Base-by-base conservation (phyloP, 345 rosid genomes). In the Trapa bicornis region DNA sequence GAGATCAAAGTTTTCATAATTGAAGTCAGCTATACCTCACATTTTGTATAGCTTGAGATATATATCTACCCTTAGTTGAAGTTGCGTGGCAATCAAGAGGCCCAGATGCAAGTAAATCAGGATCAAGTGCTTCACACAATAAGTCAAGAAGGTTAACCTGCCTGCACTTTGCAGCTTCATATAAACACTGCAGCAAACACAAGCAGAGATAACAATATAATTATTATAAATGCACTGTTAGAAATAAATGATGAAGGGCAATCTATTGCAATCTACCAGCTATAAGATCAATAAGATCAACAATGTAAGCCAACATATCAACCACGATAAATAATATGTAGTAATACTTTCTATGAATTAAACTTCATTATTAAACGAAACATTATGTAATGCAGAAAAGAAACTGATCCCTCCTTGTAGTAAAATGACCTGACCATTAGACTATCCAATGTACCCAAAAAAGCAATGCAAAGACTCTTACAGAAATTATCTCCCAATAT, bases 41-140 rank as follows among this genome's bases (percentile, higher is more conserved):
- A 73, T 76, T 89, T 71, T 65, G 73, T 54, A 94, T 60, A 62
- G 79, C 86, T 65, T 72, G 82, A 66, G 69, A 39, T 65, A 91
- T 82, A 63, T 75, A 73, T 74, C 78, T 75, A 22, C 69, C 78
- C 70, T 72, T 78, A 65, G 22, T 64, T 42, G 47, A 54, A 67
- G 73, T 50, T 70, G 71, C 71, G 61, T 48, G 72, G 75, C 74
- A 60, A 45, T 39, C 69, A 50, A 75, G 69, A 67, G 60, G 75
- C 76, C 73, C 76, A 66, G 74, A 70, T 70, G 72, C 76, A 66
- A 67, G 79, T 42, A 80, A 77, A 61, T 82, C 84, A 43, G 92
- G 96, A 80, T 91, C 87, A 77, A 88, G 89, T 69, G 86, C 88
- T 77, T 94, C 99, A 47, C 94, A 89, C 52, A 87, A 77, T 50